These are phyloP conservation scores for Tephrocybe rancida DNA, from an alignment of 768 basidiomycete genomes.

Conservation along the genomic window DNA sequence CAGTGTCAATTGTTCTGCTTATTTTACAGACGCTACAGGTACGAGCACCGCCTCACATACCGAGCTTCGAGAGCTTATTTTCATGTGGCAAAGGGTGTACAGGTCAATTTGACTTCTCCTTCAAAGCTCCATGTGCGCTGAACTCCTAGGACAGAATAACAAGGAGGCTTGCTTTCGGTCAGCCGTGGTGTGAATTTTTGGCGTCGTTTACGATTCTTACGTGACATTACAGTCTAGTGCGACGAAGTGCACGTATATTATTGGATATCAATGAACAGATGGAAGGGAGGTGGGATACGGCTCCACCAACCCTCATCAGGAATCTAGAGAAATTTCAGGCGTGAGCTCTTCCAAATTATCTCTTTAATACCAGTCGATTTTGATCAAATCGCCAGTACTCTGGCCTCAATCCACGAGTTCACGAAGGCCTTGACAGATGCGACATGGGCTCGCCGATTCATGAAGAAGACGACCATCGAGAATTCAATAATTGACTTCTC, in stretches of 20 bases:
- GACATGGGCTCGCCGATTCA: constrained; percentile 43
- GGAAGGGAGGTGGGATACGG: constrained; percentile 44
- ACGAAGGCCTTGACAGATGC: constrained; percentile 38
- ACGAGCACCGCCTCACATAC: constrained; percentile 3
- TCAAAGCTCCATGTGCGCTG: neutral
- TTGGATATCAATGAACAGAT: constrained; percentile 47
- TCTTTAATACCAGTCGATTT: neutral
- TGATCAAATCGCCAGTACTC: constrained; percentile 28
- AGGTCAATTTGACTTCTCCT: constrained; percentile 17
- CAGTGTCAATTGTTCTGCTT: constrained; percentile 39
- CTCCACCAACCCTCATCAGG: constrained; percentile 38
- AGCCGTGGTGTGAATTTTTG: neutral
- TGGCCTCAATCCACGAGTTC: constrained; percentile 39
- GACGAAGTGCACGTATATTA: constrained; percentile 42
- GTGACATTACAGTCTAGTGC: constrained; percentile 25
- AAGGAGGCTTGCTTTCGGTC: constrained; percentile 37
- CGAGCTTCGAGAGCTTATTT: neutral
- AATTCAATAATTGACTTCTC: constrained; percentile 35
- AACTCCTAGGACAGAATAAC: constrained; percentile 34
- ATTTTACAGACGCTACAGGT: constrained; percentile 51
- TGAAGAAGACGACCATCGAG: constrained; percentile 43
- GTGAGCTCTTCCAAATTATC: constrained; percentile 23
- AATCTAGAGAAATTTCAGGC: constrained; percentile 43
- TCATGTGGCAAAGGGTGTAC: constrained; percentile 13
- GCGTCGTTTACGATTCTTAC: neutral